Evolutionary conservation across 2,329 filamentous ascomycete species (phyloP), one percentile per base, ranked within the genome.

Genomic region (Tolypocladium capitatum): DNA sequence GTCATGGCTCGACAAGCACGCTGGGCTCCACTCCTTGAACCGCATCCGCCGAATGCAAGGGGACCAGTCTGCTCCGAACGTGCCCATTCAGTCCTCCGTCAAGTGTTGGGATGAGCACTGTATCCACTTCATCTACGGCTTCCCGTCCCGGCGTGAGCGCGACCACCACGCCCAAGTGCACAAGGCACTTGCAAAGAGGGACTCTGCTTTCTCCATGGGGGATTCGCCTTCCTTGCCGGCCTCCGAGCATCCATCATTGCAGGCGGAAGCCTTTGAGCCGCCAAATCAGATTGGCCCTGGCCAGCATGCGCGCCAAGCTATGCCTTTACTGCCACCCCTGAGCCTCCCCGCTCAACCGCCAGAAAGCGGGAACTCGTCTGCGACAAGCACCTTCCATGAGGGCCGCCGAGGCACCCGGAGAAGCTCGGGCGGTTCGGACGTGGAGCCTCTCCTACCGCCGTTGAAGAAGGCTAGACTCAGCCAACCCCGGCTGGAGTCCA

Each of bases 51-150:
- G 44, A 36, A 34, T 40, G 16, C 47, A 43, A 46, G 43, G 48
- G 31, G 31, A 45, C 43, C n/a, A 40, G 32, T 40, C 20, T 41
- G 10, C 46, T 43, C 28, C 41, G 18, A 45, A 43, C 27, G 44
- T 47, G 38, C 44, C 42, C 43, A 43, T 46, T 52, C 13, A 24
- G 45, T 59, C 56, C 30, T 56, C 72, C 11, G 72, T 72, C 59
- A 79, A 76, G 58, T 80, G 76, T 59, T 71, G 66, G 61, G 66
- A 78, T 51, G 71, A 78, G 46, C 66, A 66, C 48, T 80, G 76
- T 55, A 61, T 75, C 49, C 71, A 76, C 58, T 80, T 78, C 59
- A 71, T 80, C 34, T 80, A 80, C 53, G 76, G 76, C 30, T 78
- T 79, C 56, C 56, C 65, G 33, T 71, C 67, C 48, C 64, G 64